These are phyloP conservation scores for Microbotryomycetes sp. DNA, from an alignment of 1,284 basidiomycete species.

Conservation along the genomic window DNA sequence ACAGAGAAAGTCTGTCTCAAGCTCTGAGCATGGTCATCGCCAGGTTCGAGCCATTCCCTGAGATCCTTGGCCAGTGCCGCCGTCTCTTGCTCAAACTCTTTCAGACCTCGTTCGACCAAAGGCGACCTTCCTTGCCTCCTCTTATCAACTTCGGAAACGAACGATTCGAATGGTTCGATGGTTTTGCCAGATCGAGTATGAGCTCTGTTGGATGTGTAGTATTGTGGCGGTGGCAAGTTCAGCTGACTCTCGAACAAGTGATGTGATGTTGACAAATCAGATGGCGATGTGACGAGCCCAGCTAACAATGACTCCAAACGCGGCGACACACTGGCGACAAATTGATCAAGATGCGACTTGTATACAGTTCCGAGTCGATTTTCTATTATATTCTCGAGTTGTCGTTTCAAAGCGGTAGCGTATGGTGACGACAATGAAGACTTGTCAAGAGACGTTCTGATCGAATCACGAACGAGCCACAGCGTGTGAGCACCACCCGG, in stretches of 20 bases:
- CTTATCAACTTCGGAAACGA: slow-evolving; percentile 24
- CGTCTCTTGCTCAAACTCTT: slow-evolving; percentile 22
- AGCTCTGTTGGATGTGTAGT: neutral
- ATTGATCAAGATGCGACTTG: slow-evolving; percentile 4
- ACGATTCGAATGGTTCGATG: slow-evolving; percentile 22
- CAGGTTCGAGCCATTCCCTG: slow-evolving; percentile 15
- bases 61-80: slow-evolving; percentile 14
- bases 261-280: slow-evolving; percentile 9
- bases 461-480: slow-evolving; percentile 5
- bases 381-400: slow-evolving; percentile 17
- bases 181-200: neutral
- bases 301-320: slow-evolving; percentile 13
- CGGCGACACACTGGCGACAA: slow-evolving; percentile 14
- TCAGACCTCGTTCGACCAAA: slow-evolving; percentile 23
- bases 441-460: neutral
- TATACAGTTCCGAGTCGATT: slow-evolving; percentile 15
- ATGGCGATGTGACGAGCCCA: neutral
- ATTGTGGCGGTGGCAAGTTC: slow-evolving; percentile 19
- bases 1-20: neutral
- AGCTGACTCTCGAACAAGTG: slow-evolving; percentile 31
- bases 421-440: neutral
- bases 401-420: neutral
- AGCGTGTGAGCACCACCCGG: slow-evolving; percentile 9
- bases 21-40: neutral
- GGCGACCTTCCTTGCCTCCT: slow-evolving; percentile 25